Conservation (phyloP, 2,329 filamentous ascomycete species). For the Fusarium torreyae region DNA sequence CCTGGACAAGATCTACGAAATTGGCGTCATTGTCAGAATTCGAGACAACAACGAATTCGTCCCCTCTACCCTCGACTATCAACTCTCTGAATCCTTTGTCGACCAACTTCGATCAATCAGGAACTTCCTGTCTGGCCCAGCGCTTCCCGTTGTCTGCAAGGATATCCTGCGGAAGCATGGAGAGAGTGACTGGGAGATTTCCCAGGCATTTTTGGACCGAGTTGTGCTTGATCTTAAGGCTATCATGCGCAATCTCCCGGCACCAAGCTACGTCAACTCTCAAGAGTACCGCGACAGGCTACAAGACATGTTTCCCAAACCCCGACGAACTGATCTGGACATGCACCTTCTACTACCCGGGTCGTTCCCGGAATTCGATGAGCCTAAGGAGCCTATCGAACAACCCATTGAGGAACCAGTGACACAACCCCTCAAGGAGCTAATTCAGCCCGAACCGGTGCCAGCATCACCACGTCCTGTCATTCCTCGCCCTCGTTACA, state of each 20-base stretch:
- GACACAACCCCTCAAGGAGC: not conserved
- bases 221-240: conserved; percentile 53
- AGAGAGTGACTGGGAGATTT: conserved; percentile 30
- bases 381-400: conserved; percentile 19
- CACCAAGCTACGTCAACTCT: conserved; percentile 52
- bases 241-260: conserved; percentile 46
- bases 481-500: conserved; percentile 24
- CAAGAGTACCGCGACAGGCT: conserved; percentile 46
- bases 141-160: conserved; percentile 48
- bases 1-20: conserved; percentile 50
- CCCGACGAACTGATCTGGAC: conserved; percentile 37
- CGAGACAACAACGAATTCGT: conserved; percentile 46
- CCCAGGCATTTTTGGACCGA: conserved; percentile 46
- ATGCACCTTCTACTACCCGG: conserved; percentile 45
- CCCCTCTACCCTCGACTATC: conserved; percentile 46
- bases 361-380: conserved; percentile 47
- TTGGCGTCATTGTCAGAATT: conserved; percentile 49
- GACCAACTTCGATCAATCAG: conserved; percentile 43
- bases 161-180: conserved; percentile 40
- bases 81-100: conserved; percentile 27
- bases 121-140: conserved; percentile 48
- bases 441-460: not conserved
- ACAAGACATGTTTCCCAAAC: conserved; percentile 40
- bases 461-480: conserved; percentile 12
- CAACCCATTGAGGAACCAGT: not conserved